Evolutionary conservation across 2,329 filamentous ascomycete genomes (phyloP).

Genomic region (Sporothrix pseudoabietina): DNA sequence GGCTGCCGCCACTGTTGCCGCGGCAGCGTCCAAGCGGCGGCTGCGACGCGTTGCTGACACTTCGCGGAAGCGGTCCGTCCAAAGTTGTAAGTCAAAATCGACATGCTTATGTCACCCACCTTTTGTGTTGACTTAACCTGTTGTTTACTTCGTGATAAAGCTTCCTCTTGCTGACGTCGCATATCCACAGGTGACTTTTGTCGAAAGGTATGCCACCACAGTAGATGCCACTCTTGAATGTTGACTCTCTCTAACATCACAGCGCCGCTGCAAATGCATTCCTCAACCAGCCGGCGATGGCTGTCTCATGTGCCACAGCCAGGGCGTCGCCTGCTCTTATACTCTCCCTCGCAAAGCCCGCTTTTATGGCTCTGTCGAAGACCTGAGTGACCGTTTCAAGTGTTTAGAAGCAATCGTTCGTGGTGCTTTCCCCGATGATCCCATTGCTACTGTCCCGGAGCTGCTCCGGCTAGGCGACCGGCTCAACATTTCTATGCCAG

Average conservation of each 20-base stretch:
- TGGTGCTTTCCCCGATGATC: slow-evolving; percentile 42
- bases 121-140: neutral
- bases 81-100: slow-evolving; percentile 41
- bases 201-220: neutral
- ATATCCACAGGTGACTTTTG: slow-evolving; percentile 37
- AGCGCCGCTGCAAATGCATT: slow-evolving; percentile 44
- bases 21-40: slow-evolving; percentile 36
- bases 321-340: slow-evolving; percentile 42
- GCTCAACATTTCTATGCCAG: slow-evolving; percentile 43
- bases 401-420: slow-evolving; percentile 45
- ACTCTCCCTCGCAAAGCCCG: slow-evolving; percentile 44
- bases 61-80: slow-evolving; percentile 42
- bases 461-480: slow-evolving; percentile 40
- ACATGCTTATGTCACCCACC: neutral
- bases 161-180: neutral
- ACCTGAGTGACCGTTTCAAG: slow-evolving; percentile 44
- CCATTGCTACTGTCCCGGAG: slow-evolving; percentile 39
- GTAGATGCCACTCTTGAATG: neutral
- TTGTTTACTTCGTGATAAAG: neutral
- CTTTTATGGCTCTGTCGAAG: slow-evolving; percentile 45
- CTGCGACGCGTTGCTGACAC: slow-evolving; percentile 43
- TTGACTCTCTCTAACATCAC: neutral
- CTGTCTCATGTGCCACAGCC: slow-evolving; percentile 43
- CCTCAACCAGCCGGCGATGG: slow-evolving; percentile 38
- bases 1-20: neutral